Evolutionary conservation across 352 stramenopile genomes (phyloP).

Genomic region (Globisporangium apiculatum): DNA sequence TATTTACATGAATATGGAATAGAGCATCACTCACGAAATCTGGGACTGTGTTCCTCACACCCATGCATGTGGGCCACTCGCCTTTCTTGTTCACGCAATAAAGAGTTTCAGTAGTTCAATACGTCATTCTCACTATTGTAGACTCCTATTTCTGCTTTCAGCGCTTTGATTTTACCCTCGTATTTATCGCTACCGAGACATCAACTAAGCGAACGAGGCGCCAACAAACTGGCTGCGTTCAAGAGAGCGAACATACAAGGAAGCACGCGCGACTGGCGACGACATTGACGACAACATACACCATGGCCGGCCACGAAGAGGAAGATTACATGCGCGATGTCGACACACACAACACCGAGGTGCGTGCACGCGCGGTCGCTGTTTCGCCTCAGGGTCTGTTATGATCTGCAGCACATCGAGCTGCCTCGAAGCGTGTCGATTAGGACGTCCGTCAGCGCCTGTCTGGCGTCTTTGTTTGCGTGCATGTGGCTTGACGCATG

Average conservation of each 20-base stretch:
- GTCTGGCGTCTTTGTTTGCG: neutral
- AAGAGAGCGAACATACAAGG: neutral
- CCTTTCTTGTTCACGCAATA: neutral
- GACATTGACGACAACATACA: conserved; percentile 8
- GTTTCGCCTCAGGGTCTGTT: no score
- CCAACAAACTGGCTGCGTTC: neutral
- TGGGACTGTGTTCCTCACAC: neutral
- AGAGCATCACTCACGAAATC: neutral
- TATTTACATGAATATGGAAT: neutral
- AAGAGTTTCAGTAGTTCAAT: no score
- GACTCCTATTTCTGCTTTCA: no score
- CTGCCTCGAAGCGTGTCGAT: no score
- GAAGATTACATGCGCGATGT: conserved; percentile 62
- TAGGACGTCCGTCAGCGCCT: no score
- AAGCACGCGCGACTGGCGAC: neutral
- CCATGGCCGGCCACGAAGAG: conserved; percentile 51
- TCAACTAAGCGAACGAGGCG: neutral
- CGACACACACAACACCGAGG: conserved; percentile 45
- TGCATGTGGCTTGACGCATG: neutral
- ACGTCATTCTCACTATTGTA: no score
- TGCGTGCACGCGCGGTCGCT: conserved; percentile 14
- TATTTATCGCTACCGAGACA: neutral
- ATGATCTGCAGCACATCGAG: no score
- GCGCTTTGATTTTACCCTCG: neutral
- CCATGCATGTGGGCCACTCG: neutral